phyloP scores from a whole-genome alignment of 148 eudicot species.

The Cornus kousa region DNA sequence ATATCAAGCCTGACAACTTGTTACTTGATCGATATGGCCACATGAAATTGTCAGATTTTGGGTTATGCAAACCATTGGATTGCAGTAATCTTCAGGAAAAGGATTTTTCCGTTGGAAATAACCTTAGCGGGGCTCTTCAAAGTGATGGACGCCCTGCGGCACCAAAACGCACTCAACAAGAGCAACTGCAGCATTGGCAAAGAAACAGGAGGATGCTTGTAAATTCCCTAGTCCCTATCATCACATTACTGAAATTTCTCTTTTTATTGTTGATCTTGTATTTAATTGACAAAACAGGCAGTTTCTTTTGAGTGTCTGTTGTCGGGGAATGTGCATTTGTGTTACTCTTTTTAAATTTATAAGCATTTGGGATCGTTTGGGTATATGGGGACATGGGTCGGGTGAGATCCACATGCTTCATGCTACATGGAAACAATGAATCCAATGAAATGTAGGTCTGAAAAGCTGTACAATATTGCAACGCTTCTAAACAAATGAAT shows the following conservation, averaged over 20 bases:
- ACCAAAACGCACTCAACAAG: conserved; percentile 85
- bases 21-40: conserved; percentile 90
- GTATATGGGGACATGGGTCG: background rate
- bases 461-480: background rate
- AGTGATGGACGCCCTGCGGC: conserved; percentile 90
- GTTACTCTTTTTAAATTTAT: background rate
- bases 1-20: conserved; percentile 97
- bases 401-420: conserved; percentile 9
- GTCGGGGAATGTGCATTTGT: background rate
- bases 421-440: background rate
- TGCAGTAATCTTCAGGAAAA: conserved; percentile 87
- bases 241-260: background rate
- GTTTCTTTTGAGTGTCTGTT: no score
- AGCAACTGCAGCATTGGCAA: conserved; percentile 97
- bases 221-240: conserved; percentile 22
- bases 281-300: background rate
- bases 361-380: background rate
- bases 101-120: conserved; percentile 69
- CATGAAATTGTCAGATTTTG: conserved; percentile 98
- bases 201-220: conserved; percentile 98
- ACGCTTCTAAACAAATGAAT: background rate
- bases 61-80: conserved; percentile 93
- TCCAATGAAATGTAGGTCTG: background rate
- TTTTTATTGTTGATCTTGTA: background rate
- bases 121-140: conserved; percentile 84